Conservation (phyloP, 2,329 filamentous ascomycete genomes). For the Blastomyces gilchristii region DNA sequence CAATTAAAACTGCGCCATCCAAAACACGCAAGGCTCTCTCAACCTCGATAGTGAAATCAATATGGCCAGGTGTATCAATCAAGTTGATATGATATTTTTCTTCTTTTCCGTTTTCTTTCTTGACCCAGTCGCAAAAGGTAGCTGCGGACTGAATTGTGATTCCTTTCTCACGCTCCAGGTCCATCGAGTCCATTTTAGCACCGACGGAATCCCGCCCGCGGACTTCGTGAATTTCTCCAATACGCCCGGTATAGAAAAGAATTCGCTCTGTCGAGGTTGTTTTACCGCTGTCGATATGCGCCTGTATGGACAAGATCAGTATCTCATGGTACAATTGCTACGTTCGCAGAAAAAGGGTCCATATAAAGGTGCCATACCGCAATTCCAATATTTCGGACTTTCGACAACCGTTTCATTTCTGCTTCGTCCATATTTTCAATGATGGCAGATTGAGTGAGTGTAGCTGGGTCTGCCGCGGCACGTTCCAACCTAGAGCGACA, state of each 20-base stretch:
- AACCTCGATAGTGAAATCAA: slow-evolving; percentile 98
- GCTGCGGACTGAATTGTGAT: slow-evolving; percentile 98
- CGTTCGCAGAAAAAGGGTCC: slow-evolving; percentile 6
- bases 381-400: slow-evolving; percentile 94
- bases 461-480: slow-evolving; percentile 46
- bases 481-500: slow-evolving; percentile 41
- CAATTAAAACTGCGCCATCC: slow-evolving; percentile 95
- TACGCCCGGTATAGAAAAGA: slow-evolving; percentile 94
- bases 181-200: slow-evolving; percentile 99
- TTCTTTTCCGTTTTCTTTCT: slow-evolving; percentile 71
- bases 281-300: slow-evolving; percentile 97
- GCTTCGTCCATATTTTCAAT: slow-evolving; percentile 70
- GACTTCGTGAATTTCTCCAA: slow-evolving; percentile 95
- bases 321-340: slow-evolving; percentile 1
- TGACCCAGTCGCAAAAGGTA: slow-evolving; percentile 95
- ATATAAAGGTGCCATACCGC: slow-evolving; percentile 49
- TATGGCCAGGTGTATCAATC: slow-evolving; percentile 97
- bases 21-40: slow-evolving; percentile 89
- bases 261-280: slow-evolving; percentile 94
- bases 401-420: slow-evolving; percentile 66
- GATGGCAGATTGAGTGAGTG: slow-evolving; percentile 53
- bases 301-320: slow-evolving; percentile 27
- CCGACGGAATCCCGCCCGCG: slow-evolving; percentile 80
- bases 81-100: slow-evolving; percentile 95
- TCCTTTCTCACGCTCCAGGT: slow-evolving; percentile 93